These are phyloP conservation scores for Datisca glomerata DNA, from an alignment of 306 rosid genomes.

Conservation along the genomic window DNA sequence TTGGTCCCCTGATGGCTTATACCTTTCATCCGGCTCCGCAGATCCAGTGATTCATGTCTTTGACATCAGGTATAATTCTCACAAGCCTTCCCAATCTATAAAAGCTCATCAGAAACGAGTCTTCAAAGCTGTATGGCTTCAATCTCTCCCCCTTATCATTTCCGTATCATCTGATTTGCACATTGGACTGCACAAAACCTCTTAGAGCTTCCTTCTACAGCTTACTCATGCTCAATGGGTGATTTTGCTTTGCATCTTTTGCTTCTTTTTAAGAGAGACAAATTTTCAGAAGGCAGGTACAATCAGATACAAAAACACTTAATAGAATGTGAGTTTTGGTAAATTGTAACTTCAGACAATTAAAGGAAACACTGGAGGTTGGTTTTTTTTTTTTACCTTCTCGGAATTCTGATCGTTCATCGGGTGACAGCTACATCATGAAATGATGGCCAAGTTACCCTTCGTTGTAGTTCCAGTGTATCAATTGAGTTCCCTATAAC, in stretches of 20 bases:
- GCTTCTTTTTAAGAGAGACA: background rate
- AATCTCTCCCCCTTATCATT: conserved; percentile 60
- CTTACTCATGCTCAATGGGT: no score
- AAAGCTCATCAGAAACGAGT: conserved; percentile 92
- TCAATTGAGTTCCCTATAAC: no score
- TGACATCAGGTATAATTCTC: conserved; percentile 65
- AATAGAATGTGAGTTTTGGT: no score
- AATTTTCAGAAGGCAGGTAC: background rate
- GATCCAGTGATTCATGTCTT: conserved; percentile 90
- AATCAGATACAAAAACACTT: no score
- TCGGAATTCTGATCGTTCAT: no score
- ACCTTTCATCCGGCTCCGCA: conserved; percentile 74
- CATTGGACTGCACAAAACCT: conserved; percentile 69
- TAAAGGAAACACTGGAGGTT: no score
- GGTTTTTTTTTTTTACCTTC: no score
- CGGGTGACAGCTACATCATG: no score
- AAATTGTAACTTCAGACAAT: no score
- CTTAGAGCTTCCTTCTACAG: conserved; percentile 13
- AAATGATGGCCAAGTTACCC: no score
- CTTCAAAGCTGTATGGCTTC: conserved; percentile 86
- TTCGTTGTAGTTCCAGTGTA: no score
- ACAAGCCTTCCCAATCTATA: conserved; percentile 72
- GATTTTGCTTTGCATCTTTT: background rate
- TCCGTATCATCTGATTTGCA: conserved; percentile 92
- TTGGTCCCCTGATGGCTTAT: conserved; percentile 95